These are phyloP conservation scores for Diplocarpon rosae DNA, from an alignment of 2,329 filamentous ascomycete genomes.

Conservation along the genomic window DNA sequence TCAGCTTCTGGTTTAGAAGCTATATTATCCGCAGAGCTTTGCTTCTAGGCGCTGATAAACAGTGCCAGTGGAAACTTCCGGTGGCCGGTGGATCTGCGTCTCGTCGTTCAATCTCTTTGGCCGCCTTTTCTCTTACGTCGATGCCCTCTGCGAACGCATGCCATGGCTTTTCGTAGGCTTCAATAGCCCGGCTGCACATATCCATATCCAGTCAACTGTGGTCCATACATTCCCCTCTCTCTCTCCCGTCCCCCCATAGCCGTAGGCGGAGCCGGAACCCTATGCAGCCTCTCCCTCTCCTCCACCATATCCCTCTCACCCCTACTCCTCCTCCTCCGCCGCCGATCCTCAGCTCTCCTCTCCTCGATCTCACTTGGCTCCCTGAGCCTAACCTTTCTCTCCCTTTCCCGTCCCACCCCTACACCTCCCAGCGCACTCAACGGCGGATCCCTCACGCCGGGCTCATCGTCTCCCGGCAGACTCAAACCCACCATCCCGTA, in stretches of 20 bases:
- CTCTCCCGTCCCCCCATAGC: conserved; percentile 5
- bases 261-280: not conserved
- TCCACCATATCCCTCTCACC: not conserved
- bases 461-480: conserved; percentile 51
- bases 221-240: conserved; percentile 9
- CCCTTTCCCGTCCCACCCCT: conserved; percentile 10
- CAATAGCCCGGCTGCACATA: conserved; percentile 6
- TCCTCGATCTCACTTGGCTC: conserved; percentile 15
- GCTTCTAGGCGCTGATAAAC: too few species aligned
- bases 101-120: not conserved
- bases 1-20: too few species aligned
- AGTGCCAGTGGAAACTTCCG: too few species aligned
- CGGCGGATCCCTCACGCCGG: conserved; percentile 47
- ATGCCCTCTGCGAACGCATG: too few species aligned
- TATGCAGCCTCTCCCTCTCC: conserved; percentile 7
- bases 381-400: conserved; percentile 21
- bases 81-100: too few species aligned
- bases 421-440: conserved; percentile 32
- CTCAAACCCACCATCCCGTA: conserved; percentile 58
- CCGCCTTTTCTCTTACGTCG: not conserved
- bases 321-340: conserved; percentile 7
- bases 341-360: conserved; percentile 11
- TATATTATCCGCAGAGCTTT: too few species aligned
- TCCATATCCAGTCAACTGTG: conserved; percentile 1
- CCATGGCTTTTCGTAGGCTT: not conserved